These are phyloP conservation scores for Bacidia gigantensis DNA, from an alignment of 495 filamentous ascomycete genomes.

Conservation along the genomic window DNA sequence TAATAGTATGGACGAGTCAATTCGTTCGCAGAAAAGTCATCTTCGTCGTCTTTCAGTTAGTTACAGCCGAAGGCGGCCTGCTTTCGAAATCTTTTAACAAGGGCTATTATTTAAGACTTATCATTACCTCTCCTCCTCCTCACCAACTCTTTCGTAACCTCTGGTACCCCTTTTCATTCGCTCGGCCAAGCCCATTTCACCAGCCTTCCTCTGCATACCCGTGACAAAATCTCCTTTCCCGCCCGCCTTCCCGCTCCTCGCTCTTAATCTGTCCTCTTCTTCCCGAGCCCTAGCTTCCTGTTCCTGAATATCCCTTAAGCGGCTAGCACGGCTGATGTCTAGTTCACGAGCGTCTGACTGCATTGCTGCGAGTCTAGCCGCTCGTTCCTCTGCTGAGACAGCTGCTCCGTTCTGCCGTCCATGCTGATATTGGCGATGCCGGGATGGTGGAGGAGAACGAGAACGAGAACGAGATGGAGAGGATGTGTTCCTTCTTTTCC, in stretches of 20 bases:
- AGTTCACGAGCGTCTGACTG: conserved; percentile 68
- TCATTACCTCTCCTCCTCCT: background rate
- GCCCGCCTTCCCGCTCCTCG: conserved; percentile 42
- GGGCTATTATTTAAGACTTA: too few relatives aligned
- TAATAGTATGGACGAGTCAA: too few relatives aligned
- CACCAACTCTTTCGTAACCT: conserved; percentile 23
- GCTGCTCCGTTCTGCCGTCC: background rate
- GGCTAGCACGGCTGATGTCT: conserved; percentile 56
- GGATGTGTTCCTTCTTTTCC: conserved; percentile 18
- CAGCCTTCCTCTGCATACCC: conserved; percentile 44
- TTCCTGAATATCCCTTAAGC: conserved; percentile 52
- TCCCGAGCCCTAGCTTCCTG: conserved; percentile 50
- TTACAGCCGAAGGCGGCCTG: too few relatives aligned
- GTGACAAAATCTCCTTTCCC: conserved; percentile 50
- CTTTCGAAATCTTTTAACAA: too few relatives aligned
- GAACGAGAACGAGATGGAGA: conserved; percentile 8
- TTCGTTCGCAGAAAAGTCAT: too few relatives aligned
- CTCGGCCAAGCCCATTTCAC: conserved; percentile 41
- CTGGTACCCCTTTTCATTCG: conserved; percentile 42
- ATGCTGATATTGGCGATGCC: conserved; percentile 8
- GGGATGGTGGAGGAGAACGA: conserved; percentile 3
- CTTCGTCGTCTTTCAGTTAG: too few relatives aligned
- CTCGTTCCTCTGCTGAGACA: conserved; percentile 22
- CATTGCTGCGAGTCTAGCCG: conserved; percentile 70
- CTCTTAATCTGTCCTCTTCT: conserved; percentile 46